Evolutionary conservation across 2,329 filamentous ascomycete genomes (phyloP), one percentile per base, ranked within the genome.

Genomic region (Sporothrix luriei): DNA sequence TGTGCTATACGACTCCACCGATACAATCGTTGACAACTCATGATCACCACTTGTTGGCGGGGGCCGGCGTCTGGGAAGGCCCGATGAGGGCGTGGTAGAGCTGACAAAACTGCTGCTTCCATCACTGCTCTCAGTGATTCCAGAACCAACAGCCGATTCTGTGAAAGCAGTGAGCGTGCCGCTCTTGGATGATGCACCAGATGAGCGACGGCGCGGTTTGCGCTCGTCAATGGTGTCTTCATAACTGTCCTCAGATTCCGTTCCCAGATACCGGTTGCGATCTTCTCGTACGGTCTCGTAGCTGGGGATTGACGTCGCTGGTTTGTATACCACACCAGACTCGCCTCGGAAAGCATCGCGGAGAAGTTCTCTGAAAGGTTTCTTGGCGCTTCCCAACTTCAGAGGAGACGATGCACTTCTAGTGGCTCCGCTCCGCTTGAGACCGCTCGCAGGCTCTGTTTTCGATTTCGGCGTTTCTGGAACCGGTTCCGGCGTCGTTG

Each of bases 341-440:
- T 90, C 87, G 40, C 88, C 88, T 51, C 84, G 83, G 74, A 90
- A 90, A 3, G 87, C 88, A 71, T 88, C 87, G 68, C 85, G 85
- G 10, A 90, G 78, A 59, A 84, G 83, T 52, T 88, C 87, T 26
- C 87, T 82, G 68, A 90, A 81, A 0, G 84, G 84, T 48, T 81
- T 82, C 75, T 84, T 88, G 14, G 29, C 46, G 9, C 72, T 70
- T 4, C 75, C 77, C 0, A 80, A 72, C 74, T 85, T 88, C 7
- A 82, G 68, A 0, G 86, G 83, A 6, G 85, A 83, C 1, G 84
- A 79, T 1, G 80, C 75, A 70, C 76, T 81, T 73, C 86, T 83
- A 40, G 84, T 88, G 26, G 88, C 87, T 55, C 82, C 81, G 62
- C 84, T 87, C 74, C 88, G 82, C 77, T 82, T 87, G 33, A 90